Evolutionary conservation across 169 alveolate species (phyloP).

Genomic region (Miamiensis avidus): DNA sequence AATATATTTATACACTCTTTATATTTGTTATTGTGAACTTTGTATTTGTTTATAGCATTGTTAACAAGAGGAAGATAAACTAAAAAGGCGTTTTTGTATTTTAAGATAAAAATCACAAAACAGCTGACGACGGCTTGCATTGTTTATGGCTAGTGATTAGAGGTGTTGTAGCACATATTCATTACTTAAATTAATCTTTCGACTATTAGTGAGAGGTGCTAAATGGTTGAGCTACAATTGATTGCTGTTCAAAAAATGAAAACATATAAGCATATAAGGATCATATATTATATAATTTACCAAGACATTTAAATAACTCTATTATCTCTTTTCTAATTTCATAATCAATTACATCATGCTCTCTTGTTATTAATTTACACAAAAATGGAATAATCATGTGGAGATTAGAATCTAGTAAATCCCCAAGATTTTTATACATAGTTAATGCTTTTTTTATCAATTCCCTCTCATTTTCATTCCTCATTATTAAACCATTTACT

Average conservation of each 20-base stretch:
- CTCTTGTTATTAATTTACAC: conserved; percentile 34
- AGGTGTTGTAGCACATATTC: conserved; percentile 15
- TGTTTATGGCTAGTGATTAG: conserved; percentile 10
- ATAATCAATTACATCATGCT: not conserved
- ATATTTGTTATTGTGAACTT: conserved; percentile 38
- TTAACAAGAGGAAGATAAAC: conserved; percentile 43
- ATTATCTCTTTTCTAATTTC: conserved; percentile 39
- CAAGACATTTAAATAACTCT: conserved; percentile 20
- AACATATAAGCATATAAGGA: not conserved
- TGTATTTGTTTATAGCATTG: conserved; percentile 16
- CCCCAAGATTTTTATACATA: conserved; percentile 24
- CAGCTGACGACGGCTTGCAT: conserved; percentile 24
- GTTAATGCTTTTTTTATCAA: conserved; percentile 25
- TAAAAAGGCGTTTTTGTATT: conserved; percentile 32
- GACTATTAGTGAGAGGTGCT: conserved; percentile 32
- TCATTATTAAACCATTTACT: conserved; percentile 27
- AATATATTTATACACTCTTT: conserved; percentile 29
- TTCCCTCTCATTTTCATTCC: conserved; percentile 28
- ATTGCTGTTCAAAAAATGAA: not conserved
- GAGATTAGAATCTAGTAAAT: conserved; percentile 40
- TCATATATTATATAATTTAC: not conserved
- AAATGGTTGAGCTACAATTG: conserved; percentile 19
- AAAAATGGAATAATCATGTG: conserved; percentile 47
- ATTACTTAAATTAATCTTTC: conserved; percentile 24
- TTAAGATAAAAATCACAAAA: conserved; percentile 30